Percentiles rank a stretch among this genome's conserved stretches.
Conservation (phyloP, 208 protist genomes). For the Naegleria lovaniensis region DNA sequence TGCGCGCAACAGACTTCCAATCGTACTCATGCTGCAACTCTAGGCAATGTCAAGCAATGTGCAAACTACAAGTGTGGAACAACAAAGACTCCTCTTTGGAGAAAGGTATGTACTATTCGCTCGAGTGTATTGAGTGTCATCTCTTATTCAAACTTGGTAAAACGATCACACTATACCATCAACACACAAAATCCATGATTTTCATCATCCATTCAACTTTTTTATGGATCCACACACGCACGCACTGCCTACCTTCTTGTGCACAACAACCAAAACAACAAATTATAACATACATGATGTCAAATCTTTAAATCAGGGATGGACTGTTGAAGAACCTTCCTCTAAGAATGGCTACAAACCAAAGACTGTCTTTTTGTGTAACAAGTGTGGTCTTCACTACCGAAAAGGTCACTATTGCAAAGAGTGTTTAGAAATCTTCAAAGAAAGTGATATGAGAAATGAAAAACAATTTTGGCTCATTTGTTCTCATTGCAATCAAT, state of each 20-base stretch:
- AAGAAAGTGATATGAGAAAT: not conserved
- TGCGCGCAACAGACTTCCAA: not conserved
- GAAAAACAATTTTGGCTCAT: not conserved
- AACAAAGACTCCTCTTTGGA: slow-evolving; percentile 15
- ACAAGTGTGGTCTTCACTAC: slow-evolving; percentile 9
- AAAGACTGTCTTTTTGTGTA: slow-evolving; percentile 7
- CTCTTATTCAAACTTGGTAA: not conserved
- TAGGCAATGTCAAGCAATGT: not conserved
- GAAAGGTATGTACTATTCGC: not conserved
- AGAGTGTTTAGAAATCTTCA: slow-evolving; percentile 10
- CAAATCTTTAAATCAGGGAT: not conserved
- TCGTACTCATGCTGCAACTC: not conserved
- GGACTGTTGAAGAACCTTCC: not conserved
- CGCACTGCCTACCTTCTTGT: too few species aligned
- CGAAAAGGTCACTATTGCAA: not conserved
- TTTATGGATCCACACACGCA: too few species aligned
- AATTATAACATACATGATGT: too few species aligned
- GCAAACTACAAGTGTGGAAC: slow-evolving; percentile 6
- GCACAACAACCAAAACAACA: too few species aligned
- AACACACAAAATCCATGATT: too few species aligned
- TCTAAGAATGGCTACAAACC: not conserved
- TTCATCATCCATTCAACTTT: not conserved
- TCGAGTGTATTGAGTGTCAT: too few species aligned
- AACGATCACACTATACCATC: too few species aligned
- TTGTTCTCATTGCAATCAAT: not conserved